These are phyloP conservation scores for Lipomyces sp. DNA, from an alignment of 805 yeast genomes.

Conservation along the genomic window DNA sequence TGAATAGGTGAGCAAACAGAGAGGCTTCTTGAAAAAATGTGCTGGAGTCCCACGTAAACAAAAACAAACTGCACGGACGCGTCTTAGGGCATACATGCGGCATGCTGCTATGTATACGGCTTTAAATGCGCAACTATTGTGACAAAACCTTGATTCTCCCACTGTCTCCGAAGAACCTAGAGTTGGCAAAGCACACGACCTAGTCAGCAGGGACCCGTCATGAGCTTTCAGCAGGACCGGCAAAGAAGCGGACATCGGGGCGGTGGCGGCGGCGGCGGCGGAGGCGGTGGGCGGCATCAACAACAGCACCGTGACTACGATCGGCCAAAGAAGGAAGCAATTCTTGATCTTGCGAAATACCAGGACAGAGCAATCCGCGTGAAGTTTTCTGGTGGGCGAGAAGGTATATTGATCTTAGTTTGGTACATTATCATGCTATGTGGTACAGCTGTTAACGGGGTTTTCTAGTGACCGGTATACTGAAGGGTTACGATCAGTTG, in stretches of 20 bases:
- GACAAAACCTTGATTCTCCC: too few relatives aligned
- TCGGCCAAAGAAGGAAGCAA: slow-evolving; percentile 88
- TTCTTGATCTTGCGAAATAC: slow-evolving; percentile 73
- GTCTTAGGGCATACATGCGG: too few relatives aligned
- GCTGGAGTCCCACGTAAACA: neutral
- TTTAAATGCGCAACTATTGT: too few relatives aligned
- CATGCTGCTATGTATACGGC: too few relatives aligned
- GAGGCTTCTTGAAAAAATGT: too few relatives aligned
- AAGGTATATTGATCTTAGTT: slow-evolving; percentile 35
- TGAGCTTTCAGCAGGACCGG: too few relatives aligned
- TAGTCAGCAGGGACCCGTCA: too few relatives aligned
- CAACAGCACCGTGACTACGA: slow-evolving; percentile 41
- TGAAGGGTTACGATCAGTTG: slow-evolving; percentile 92
- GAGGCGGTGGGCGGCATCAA: slow-evolving; percentile 12
- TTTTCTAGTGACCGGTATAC: slow-evolving; percentile 59
- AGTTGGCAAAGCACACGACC: too few relatives aligned
- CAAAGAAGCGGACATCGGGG: slow-evolving; percentile 18
- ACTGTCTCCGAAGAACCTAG: too few relatives aligned
- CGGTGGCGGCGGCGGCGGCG: slow-evolving; percentile 6
- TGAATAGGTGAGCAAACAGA: too few relatives aligned
- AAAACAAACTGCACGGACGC: too few relatives aligned
- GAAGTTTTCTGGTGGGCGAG: slow-evolving; percentile 81
- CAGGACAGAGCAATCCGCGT: slow-evolving; percentile 71
- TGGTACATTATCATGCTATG: neutral
- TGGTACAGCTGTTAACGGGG: too few relatives aligned